Percentiles rank a stretch among this genome's conserved stretches.
Conservation (phyloP, 495 filamentous ascomycete genomes). For the Podospora pseudopauciseta region DNA sequence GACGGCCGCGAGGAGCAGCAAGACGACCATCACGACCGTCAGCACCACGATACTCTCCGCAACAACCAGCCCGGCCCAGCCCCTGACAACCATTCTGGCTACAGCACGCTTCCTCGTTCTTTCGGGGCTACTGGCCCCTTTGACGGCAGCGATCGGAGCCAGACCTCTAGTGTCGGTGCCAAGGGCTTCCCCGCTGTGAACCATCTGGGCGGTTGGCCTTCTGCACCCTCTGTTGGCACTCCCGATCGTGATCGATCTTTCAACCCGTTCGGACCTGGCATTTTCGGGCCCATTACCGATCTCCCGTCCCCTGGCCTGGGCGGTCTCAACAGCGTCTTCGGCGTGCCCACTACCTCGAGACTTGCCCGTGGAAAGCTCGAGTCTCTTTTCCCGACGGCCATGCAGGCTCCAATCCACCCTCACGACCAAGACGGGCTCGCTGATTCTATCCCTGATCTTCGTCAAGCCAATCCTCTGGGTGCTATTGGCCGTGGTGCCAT, state of each 20-base stretch:
- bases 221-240: conserved; percentile 61
- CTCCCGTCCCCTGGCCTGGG: conserved; percentile 70
- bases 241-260: conserved; percentile 69
- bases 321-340: conserved; percentile 52
- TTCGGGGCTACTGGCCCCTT: conserved; percentile 49
- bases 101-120: conserved; percentile 44
- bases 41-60: conserved; percentile 55
- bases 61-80: conserved; percentile 35
- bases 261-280: conserved; percentile 63
- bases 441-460: conserved; percentile 50
- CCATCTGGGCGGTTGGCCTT: conserved; percentile 65
- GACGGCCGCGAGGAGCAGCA: conserved; percentile 66
- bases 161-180: conserved; percentile 78
- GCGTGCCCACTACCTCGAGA: conserved; percentile 38
- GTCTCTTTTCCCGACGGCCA: conserved; percentile 78
- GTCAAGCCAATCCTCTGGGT: conserved; percentile 50
- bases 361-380: conserved; percentile 75
- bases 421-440: conserved; percentile 54
- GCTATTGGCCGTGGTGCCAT: conserved; percentile 54
- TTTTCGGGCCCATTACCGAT: conserved; percentile 68
- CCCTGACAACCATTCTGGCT: conserved; percentile 43
- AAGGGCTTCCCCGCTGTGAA: conserved; percentile 67
- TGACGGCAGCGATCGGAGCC: conserved; percentile 78
- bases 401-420: conserved; percentile 82
- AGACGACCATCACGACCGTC: conserved; percentile 55